Conservation (phyloP, 75 land plant genomes). For the Larix kaempferi region DNA sequence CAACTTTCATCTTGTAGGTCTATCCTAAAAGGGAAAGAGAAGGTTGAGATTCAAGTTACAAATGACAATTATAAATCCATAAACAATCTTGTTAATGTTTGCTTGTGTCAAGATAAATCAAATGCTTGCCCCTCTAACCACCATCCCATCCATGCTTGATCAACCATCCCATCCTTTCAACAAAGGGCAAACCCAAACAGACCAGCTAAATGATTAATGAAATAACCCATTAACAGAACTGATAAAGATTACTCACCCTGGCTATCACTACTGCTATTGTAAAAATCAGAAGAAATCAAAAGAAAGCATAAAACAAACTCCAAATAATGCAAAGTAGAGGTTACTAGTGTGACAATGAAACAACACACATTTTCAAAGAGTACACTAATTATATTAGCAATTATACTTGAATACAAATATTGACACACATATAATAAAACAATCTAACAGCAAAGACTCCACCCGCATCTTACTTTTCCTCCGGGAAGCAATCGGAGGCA, state of each 20-base stretch:
- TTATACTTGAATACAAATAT: slow-evolving; percentile 1
- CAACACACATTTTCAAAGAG: background rate
- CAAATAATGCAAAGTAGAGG: background rate
- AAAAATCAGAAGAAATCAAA: background rate
- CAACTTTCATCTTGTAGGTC: background rate
- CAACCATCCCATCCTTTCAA: background rate
- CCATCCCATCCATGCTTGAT: background rate
- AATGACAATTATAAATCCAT: background rate
- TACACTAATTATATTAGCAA: background rate
- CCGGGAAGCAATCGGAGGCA: background rate
- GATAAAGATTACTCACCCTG: background rate
- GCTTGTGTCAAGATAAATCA: background rate
- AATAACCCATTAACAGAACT: background rate
- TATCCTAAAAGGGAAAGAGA: background rate
- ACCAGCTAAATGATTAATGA: background rate
- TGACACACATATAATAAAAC: background rate
- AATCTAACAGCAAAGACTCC: background rate
- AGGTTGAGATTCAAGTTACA: background rate
- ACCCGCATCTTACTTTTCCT: background rate
- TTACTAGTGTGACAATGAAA: background rate
- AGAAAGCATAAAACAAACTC: background rate
- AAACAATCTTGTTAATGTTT: background rate
- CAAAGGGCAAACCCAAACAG: background rate
- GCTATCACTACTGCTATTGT: background rate
- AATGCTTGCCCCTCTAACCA: background rate